Base-by-base conservation (phyloP, 2,329 filamentous ascomycete genomes). In the Penicillium sp. region DNA sequence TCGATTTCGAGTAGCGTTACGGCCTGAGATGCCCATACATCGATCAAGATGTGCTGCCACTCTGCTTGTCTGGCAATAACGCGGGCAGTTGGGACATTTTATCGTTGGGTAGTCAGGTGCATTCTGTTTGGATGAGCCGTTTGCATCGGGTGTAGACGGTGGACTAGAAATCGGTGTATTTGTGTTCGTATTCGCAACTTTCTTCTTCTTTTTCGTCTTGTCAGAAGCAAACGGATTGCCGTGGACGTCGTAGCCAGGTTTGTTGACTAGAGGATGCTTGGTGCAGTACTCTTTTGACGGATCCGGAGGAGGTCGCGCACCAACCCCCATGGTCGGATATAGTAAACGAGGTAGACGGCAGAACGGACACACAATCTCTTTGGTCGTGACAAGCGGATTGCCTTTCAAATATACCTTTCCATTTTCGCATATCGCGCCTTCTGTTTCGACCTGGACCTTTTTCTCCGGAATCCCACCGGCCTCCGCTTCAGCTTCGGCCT, bases 41-140 rank as follows among this genome's bases (percentile, higher is more conserved):
- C 83, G 81, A 61, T 85, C 83, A 54, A 85, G 65, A 65, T 86
- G 83, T 64, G 83, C 81, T 16, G 82, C 82, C 52, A 85, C 82
- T 48, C 82, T 76, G 24, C 80, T 84, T 61, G 84, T 83, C 57
- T 84, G 79, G 62, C 85, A 72, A 66, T 82, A 84, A 28, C 83
- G 77, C 61, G 84, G 84, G 65, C 83, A 86, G 61, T 80, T 81
- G 9, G 82, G 83, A 66, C 83, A 86, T 61, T 77, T 76, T 45
- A 73, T 72, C 3, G 73, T 75, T 20, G 74, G 74, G n/a, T 75
- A 70, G 47, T 69, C 66, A 4, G 64, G 64, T n/a, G 63, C 62
- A 8, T 60, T 55, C 40, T 68, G 66, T 35, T 70, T 70, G 50
- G 68, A 68, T 18, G 68, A 67, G 43, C 63, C 63, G 40, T 56